phyloP scores from a whole-genome alignment of 2,329 filamentous ascomycete genomes.

The Purpureocillium takamizusanense region DNA sequence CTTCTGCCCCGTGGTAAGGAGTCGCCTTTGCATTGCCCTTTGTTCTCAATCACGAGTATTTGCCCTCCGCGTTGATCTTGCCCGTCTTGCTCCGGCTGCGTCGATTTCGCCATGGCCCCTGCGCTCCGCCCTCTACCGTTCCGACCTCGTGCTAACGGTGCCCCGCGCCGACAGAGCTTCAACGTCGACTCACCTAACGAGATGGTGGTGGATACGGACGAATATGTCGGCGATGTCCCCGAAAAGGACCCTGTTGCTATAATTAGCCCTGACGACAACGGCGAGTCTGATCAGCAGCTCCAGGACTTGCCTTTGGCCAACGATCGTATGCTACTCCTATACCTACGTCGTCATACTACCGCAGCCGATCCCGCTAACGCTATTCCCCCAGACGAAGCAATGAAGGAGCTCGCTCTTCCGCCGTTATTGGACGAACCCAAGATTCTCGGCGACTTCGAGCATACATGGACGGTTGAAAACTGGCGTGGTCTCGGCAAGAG shows the following conservation, averaged over 20 bases:
- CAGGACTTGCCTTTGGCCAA: slow-evolving; percentile 40
- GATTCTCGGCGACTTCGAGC: slow-evolving; percentile 62
- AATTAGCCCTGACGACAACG: slow-evolving; percentile 43
- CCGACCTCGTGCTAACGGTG: slow-evolving; percentile 16
- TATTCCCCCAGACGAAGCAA: slow-evolving; percentile 61
- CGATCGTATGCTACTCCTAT: slow-evolving; percentile 38
- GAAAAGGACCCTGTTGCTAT: slow-evolving; percentile 45
- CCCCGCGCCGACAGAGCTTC: slow-evolving; percentile 31
- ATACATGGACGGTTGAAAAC: slow-evolving; percentile 82
- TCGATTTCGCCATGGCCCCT: slow-evolving; percentile 10
- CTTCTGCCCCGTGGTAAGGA: too few species aligned
- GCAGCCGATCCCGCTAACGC: slow-evolving; percentile 4
- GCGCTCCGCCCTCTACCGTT: slow-evolving; percentile 10
- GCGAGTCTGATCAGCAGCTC: slow-evolving; percentile 32
- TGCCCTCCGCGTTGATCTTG: slow-evolving; percentile 5
- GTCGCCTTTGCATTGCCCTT: too few species aligned
- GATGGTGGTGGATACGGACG: slow-evolving; percentile 46
- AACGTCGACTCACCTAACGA: slow-evolving; percentile 47
- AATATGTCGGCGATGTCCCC: slow-evolving; percentile 38
- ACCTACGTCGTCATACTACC: slow-evolving; percentile 1
- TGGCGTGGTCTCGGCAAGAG: slow-evolving; percentile 72
- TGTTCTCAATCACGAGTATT: too few species aligned
- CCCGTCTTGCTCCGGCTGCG: not conserved
- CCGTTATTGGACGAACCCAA: slow-evolving; percentile 68
- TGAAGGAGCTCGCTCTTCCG: slow-evolving; percentile 71